These are phyloP conservation scores for Chara braunii DNA, from an alignment of 139 green algal species.

Conservation along the genomic window DNA sequence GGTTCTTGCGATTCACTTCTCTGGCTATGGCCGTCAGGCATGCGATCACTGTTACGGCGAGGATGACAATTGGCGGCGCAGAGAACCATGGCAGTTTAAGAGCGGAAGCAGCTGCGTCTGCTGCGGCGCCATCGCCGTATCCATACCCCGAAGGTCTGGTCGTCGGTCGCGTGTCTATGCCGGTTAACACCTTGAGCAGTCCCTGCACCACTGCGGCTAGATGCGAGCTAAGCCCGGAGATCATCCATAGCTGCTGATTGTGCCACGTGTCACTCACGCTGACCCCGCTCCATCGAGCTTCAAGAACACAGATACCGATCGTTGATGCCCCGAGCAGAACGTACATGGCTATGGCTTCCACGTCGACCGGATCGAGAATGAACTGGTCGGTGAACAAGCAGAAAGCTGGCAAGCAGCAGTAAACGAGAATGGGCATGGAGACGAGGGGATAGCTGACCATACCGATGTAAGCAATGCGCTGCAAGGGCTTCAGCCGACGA, in stretches of 20 bases:
- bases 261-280: background rate
- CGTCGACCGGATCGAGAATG: conserved; percentile 9
- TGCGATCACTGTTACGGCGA: conserved; percentile 5
- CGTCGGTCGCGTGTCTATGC: background rate
- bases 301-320: background rate
- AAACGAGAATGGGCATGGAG: conserved; percentile 18
- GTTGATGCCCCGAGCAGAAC: background rate
- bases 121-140: background rate
- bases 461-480: conserved; percentile 31
- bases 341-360: background rate
- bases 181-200: background rate
- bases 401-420: conserved; percentile 27
- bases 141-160: too few relatives aligned
- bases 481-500: conserved; percentile 13
- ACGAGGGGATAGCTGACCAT: conserved; percentile 28
- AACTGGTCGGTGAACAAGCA: conserved; percentile 32
- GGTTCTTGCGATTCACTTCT: background rate
- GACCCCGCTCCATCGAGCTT: background rate
- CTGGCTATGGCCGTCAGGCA: background rate
- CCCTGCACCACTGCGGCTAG: conserved; percentile 4
- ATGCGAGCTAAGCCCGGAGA: background rate
- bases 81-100: background rate
- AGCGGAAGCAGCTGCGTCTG: conserved; percentile 14
- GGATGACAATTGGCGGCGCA: conserved; percentile 9
- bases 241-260: conserved; percentile 12